Conservation (phyloP, 805 yeast genomes). For the Myxozyma kluyveri region DNA sequence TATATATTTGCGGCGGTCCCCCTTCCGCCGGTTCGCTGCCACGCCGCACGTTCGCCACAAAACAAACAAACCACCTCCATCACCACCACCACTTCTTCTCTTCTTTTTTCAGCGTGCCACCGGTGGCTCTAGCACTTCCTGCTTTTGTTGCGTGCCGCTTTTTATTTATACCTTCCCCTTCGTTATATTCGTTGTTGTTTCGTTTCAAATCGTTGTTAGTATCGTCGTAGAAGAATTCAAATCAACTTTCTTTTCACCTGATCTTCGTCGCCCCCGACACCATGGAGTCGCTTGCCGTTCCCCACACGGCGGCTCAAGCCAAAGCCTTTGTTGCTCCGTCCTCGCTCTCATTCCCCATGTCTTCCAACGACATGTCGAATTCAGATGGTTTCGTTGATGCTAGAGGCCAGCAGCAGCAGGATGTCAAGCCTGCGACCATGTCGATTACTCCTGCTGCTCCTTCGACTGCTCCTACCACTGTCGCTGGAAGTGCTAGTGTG, state of each 20-base stretch:
- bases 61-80: no score
- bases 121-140: no score
- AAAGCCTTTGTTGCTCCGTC: conserved; percentile 66
- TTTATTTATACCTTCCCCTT: no score
- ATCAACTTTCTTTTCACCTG: conserved; percentile 1
- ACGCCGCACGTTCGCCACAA: no score
- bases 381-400: conserved; percentile 13
- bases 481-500: conserved; percentile 57
- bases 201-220: no score
- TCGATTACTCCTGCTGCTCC: conserved; percentile 23
- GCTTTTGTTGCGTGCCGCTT: no score
- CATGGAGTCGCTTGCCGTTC: conserved; percentile 73
- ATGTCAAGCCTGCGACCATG: conserved; percentile 27
- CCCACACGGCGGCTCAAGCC: conserved; percentile 76
- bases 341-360: conserved; percentile 62
- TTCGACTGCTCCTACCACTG: conserved; percentile 20
- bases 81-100: no score
- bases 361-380: conserved; percentile 38
- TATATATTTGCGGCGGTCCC: no score
- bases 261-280: neutral
- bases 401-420: conserved; percentile 22
- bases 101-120: no score
- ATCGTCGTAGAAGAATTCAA: no score
- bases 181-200: no score
- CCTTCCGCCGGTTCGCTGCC: no score